Percentiles rank a stretch among this genome's conserved stretches.
Conservation (phyloP, 192 early-diverging fungal species). For the Coemansia sp. region DNA sequence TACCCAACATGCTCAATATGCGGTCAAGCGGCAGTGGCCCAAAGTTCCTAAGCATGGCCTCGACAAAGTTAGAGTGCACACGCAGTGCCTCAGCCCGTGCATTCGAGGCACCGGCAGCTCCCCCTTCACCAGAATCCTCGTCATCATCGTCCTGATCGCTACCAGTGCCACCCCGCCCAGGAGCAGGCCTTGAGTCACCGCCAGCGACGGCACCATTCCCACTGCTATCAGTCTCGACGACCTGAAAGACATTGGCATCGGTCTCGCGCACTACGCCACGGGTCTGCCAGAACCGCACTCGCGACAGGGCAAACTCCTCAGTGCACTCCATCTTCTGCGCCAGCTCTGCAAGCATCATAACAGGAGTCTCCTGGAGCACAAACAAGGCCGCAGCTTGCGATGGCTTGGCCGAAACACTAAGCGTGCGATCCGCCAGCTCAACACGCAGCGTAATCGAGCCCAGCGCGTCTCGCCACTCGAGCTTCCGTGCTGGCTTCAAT, state of each 20-base stretch:
- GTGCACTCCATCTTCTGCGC: constrained; percentile 20
- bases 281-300: constrained; percentile 39
- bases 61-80: constrained; percentile 55
- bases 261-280: constrained; percentile 43
- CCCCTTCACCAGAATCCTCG: background rate
- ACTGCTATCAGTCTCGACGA: constrained; percentile 9
- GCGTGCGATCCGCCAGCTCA: constrained; percentile 54
- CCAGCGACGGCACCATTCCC: background rate
- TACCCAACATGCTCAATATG: constrained; percentile 54
- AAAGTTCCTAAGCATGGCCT: constrained; percentile 59
- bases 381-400: constrained; percentile 57
- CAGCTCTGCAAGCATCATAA: constrained; percentile 8
- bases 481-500: constrained; percentile 59
- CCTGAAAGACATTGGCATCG: constrained; percentile 8
- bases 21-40: constrained; percentile 57
- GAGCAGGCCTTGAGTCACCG: background rate
- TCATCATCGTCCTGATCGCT: constrained; percentile 1
- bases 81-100: constrained; percentile 43
- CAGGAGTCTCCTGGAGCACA: constrained; percentile 17
- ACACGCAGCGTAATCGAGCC: constrained; percentile 59
- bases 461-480: constrained; percentile 56
- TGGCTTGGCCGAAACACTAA: constrained; percentile 55
- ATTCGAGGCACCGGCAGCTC: constrained; percentile 1
- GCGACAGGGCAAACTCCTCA: constrained; percentile 16
- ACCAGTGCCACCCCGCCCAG: background rate